Conservation (phyloP, 768 basidiomycete genomes). For the Hericium rajendrae region DNA sequence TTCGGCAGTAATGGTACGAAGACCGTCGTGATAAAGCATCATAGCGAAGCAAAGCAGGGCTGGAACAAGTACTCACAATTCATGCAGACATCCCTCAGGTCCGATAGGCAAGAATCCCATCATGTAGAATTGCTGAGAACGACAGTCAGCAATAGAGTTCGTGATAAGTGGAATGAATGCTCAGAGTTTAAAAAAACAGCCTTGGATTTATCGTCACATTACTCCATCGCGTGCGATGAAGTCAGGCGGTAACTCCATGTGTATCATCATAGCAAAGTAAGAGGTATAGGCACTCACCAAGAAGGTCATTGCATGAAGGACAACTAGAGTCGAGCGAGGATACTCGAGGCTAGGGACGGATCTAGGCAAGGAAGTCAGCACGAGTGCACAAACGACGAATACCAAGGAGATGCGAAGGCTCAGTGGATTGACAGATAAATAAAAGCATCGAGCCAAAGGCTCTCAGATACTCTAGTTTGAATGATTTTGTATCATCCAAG, state of each 20-base stretch:
- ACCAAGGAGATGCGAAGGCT: background rate
- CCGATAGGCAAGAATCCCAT: background rate
- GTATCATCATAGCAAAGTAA: slow-evolving; percentile 40
- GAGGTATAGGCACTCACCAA: slow-evolving; percentile 26
- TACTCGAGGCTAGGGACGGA: background rate
- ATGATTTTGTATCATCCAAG: slow-evolving; percentile 50
- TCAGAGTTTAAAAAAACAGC: slow-evolving; percentile 72
- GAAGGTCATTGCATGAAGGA: background rate
- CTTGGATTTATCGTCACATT: slow-evolving; percentile 66
- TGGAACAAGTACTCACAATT: background rate
- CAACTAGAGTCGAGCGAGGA: background rate
- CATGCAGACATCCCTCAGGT: background rate
- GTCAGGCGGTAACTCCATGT: slow-evolving; percentile 86
- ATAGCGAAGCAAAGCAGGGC: slow-evolving; percentile 21
- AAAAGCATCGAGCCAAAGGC: slow-evolving; percentile 60
- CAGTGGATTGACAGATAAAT: slow-evolving; percentile 24
- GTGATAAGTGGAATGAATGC: slow-evolving; percentile 6
- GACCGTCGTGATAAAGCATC: slow-evolving; percentile 88
- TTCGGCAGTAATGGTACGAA: slow-evolving; percentile 81
- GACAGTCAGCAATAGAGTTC: background rate
- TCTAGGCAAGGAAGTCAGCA: background rate
- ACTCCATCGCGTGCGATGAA: slow-evolving; percentile 27
- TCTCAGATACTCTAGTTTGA: slow-evolving; percentile 96
- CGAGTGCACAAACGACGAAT: background rate
- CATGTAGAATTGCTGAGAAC: background rate